These are phyloP conservation scores for Aspergillus aculeatinus DNA, from an alignment of 2,329 filamentous ascomycete genomes.

Conservation along the genomic window DNA sequence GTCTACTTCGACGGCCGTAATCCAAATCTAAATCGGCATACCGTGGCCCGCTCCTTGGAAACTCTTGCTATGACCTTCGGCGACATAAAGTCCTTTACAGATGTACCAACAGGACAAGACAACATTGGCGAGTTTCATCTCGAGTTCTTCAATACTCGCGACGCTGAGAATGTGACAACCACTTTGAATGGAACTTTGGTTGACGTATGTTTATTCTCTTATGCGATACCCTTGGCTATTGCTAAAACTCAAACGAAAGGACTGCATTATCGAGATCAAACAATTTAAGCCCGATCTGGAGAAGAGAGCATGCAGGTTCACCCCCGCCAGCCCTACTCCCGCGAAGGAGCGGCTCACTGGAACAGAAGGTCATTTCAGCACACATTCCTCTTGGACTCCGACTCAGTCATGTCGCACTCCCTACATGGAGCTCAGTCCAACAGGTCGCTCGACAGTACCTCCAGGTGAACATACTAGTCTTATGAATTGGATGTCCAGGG, in stretches of 20 bases:
- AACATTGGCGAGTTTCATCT: constrained; percentile 38
- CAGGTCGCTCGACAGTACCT: constrained; percentile 42
- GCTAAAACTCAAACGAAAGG: constrained; percentile 19
- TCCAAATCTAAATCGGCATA: constrained; percentile 26
- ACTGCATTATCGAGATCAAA: constrained; percentile 32
- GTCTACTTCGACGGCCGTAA: constrained; percentile 43
- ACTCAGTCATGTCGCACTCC: constrained; percentile 18
- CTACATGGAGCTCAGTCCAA: constrained; percentile 39
- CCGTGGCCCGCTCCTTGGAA: constrained; percentile 51
- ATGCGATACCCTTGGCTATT: not conserved
- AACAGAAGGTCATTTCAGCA: constrained; percentile 19
- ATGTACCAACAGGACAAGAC: constrained; percentile 27
- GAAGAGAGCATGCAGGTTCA: constrained; percentile 10
- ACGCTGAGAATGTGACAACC: constrained; percentile 36
- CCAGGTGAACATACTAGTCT: constrained; percentile 33
- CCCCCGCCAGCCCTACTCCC: constrained; percentile 17
- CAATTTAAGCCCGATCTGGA: constrained; percentile 33
- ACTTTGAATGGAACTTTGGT: constrained; percentile 37
- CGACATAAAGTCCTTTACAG: constrained; percentile 37
- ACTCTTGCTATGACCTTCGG: constrained; percentile 39
- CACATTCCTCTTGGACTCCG: constrained; percentile 16
- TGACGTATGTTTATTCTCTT: constrained; percentile 29
- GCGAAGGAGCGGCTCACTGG: constrained; percentile 16
- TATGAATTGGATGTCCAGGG: constrained; percentile 33
- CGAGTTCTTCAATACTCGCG: constrained; percentile 42